A percentile compares a stretch with the other conserved stretches of the same genome.
These are phyloP conservation scores for Allium sativum DNA, from an alignment of 106 monocot genomes.

Conservation along the genomic window DNA sequence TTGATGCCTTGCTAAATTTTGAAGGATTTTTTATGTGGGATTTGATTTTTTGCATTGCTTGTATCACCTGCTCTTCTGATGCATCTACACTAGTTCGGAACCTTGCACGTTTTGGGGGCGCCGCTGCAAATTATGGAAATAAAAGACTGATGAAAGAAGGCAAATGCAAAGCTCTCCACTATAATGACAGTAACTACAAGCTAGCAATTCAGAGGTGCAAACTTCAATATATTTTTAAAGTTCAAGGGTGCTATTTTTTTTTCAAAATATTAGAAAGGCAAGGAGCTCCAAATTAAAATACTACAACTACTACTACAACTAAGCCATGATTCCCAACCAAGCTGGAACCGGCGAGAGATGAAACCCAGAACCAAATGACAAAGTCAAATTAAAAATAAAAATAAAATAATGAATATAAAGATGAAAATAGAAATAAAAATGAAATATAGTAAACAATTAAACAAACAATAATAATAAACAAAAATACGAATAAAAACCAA, in stretches of 20 bases:
- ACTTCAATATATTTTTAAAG: background rate
- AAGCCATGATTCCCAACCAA: no score
- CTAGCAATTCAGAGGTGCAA: background rate
- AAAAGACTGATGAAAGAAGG: background rate
- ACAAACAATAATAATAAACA: no score
- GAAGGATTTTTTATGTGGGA: constrained; percentile 88
- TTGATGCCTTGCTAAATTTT: constrained; percentile 96
- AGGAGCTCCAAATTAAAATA: no score
- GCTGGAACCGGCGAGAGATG: no score
- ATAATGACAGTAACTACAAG: background rate
- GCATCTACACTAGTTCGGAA: constrained; percentile 81
- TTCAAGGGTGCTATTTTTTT: background rate
- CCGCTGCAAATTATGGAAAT: constrained; percentile 1
- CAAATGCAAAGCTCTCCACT: background rate
- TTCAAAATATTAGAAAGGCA: background rate
- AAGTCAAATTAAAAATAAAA: no score
- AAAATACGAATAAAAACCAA: no score
- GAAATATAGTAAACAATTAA: no score
- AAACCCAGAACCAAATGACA: no score
- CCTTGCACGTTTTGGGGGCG: constrained; percentile 49
- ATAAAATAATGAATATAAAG: no score
- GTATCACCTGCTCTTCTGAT: constrained; percentile 55
- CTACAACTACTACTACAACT: no score
- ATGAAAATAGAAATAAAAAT: no score
- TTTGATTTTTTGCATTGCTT: constrained; percentile 90